These are phyloP conservation scores for Ustilago nuda DNA, from an alignment of 1,284 basidiomycete species.

Conservation along the genomic window DNA sequence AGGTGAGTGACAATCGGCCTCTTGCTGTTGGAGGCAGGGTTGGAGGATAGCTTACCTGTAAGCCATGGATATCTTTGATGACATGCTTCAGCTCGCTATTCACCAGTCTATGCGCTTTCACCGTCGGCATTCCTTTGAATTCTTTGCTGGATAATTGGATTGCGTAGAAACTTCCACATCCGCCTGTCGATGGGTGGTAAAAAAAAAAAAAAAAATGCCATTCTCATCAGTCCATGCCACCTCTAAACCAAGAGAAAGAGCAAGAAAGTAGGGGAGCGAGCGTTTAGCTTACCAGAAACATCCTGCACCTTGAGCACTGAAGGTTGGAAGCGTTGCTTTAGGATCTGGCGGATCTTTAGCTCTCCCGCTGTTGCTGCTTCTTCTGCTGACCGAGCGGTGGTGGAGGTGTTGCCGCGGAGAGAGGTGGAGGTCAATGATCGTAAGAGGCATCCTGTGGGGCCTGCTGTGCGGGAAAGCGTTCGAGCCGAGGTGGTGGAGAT, in stretches of 20 bases:
- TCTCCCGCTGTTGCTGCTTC: conserved; percentile 37
- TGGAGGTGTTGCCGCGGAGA: not conserved
- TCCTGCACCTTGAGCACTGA: conserved; percentile 63
- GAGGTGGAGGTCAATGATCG: conserved; percentile 10
- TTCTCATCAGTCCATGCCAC: not conserved
- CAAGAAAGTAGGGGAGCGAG: not conserved
- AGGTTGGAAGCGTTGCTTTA: conserved; percentile 80
- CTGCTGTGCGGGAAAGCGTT: not conserved
- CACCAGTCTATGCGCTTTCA: conserved; percentile 95
- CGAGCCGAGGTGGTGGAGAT: not conserved
- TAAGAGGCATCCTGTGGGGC: not conserved
- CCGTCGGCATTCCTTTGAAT: conserved; percentile 86
- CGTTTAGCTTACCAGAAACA: conserved; percentile 69
- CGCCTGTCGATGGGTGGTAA: conserved; percentile 71
- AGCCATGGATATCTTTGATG: conserved; percentile 89
- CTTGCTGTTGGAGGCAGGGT: not conserved
- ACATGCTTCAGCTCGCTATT: conserved; percentile 88
- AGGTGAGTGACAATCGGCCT: not conserved
- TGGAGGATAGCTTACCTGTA: conserved; percentile 78
- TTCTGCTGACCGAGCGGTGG: not conserved
- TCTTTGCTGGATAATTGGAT: conserved; percentile 85
- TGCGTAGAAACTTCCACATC: conserved; percentile 95
- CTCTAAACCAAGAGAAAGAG: conserved; percentile 67
- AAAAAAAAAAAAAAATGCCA: too few relatives aligned
- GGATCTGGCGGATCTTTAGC: conserved; percentile 76